These are phyloP conservation scores for Terana coerulea DNA, from an alignment of 768 basidiomycete species.

Conservation along the genomic window DNA sequence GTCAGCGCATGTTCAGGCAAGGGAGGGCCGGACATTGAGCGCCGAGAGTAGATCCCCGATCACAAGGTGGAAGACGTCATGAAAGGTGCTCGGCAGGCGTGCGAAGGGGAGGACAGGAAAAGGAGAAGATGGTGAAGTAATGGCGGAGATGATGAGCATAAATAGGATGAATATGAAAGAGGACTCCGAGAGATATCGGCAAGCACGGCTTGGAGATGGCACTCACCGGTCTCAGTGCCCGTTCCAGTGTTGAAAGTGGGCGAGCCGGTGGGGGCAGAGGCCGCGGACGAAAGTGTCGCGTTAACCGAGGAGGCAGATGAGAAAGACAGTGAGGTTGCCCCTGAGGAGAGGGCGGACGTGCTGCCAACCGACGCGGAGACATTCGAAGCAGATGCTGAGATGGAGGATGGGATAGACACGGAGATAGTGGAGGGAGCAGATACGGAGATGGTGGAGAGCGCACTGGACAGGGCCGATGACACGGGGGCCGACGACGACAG, in stretches of 20 bases:
- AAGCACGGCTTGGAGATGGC: background rate
- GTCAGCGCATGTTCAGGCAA: background rate
- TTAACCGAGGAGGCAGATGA: slow-evolving; percentile 6
- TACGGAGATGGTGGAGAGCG: background rate
- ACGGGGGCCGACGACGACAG: background rate
- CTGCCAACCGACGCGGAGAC: slow-evolving; percentile 1
- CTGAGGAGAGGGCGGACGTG: slow-evolving; percentile 5
- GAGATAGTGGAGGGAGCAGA: background rate
- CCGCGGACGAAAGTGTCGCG: slow-evolving; percentile 2
- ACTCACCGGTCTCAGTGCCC: slow-evolving; percentile 25
- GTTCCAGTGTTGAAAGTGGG: slow-evolving; percentile 20
- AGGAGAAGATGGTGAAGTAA: slow-evolving; percentile 1
- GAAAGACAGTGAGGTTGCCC: slow-evolving; percentile 10
- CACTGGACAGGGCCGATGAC: background rate
- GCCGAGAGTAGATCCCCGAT: background rate
- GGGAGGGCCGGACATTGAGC: background rate
- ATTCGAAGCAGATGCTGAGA: background rate
- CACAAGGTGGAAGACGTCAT: slow-evolving; percentile 1
- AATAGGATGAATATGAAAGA: background rate
- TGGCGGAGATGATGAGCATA: background rate
- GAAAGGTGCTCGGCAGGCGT: background rate
- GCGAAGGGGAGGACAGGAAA: background rate
- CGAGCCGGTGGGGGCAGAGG: slow-evolving; percentile 5
- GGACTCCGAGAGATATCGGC: background rate
- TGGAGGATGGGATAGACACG: background rate